Evolutionary conservation across 306 rosid species (phyloP).

Genomic region (Medicago lupulina): DNA sequence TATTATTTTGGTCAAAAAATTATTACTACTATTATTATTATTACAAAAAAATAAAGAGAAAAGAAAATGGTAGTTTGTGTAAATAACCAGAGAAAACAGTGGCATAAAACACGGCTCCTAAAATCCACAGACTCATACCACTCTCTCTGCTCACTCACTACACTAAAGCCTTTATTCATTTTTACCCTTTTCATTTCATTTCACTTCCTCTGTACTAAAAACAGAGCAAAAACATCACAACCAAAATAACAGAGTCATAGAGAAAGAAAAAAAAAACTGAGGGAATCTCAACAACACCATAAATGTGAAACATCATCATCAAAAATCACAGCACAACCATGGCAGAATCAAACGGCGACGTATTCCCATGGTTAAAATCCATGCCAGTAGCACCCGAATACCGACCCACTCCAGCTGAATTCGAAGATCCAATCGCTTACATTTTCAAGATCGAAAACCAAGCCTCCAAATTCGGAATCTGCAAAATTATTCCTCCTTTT

Average conservation of each 20-base stretch:
- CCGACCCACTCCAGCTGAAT: conserved; percentile 74
- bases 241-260: conserved; percentile 12
- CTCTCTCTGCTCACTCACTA: neutral
- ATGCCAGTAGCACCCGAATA: conserved; percentile 92
- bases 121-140: neutral
- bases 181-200: neutral
- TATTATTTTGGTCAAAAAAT: no score
- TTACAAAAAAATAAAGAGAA: neutral
- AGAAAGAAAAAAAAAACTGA: neutral
- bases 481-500: conserved; percentile 95
- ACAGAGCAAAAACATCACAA: conserved; percentile 55
- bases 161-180: neutral
- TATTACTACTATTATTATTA: no score
- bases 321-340: conserved; percentile 45
- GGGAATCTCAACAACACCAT: neutral
- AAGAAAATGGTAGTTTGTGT: conserved; percentile 45
- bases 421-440: conserved; percentile 97
- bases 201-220: conserved; percentile 51
- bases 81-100: conserved; percentile 30
- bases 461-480: conserved; percentile 92
- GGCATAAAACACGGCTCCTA: conserved; percentile 36
- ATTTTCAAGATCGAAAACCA: conserved; percentile 99
- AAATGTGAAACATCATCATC: conserved; percentile 19
- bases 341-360: conserved; percentile 81
- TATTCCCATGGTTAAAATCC: conserved; percentile 83